Conservation (phyloP, 2,329 filamentous ascomycete species). For the Balansia obtecta region DNA sequence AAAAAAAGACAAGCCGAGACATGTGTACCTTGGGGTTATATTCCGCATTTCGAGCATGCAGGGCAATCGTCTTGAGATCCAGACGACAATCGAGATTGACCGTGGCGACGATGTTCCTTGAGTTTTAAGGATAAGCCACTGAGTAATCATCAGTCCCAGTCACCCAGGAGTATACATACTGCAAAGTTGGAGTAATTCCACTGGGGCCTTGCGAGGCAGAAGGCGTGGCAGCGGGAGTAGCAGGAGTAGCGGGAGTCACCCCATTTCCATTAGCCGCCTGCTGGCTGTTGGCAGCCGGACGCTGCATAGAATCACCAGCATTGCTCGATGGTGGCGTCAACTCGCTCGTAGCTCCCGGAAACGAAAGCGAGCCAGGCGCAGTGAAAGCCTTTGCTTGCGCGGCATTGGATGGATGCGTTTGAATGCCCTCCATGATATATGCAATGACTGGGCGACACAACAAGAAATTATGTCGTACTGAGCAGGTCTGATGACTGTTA, state of each 20-base stretch:
- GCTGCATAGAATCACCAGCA: conserved; percentile 40
- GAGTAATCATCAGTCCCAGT: conserved; percentile 17
- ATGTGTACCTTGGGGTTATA: conserved; percentile 85
- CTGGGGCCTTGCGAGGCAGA: conserved; percentile 70
- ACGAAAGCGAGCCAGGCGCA: conserved; percentile 82
- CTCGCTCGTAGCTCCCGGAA: conserved; percentile 73
- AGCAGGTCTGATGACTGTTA: conserved; percentile 21
- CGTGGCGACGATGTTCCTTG: conserved; percentile 97
- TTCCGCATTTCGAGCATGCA: conserved; percentile 96
- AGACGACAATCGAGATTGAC: conserved; percentile 96
- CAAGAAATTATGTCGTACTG: conserved; percentile 10
- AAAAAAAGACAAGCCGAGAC: not conserved
- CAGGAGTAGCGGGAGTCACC: conserved; percentile 77
- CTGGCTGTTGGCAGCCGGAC: conserved; percentile 30
- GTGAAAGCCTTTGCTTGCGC: conserved; percentile 94
- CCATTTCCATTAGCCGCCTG: conserved; percentile 57
- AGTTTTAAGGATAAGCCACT: conserved; percentile 37
- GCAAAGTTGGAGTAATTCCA: conserved; percentile 84
- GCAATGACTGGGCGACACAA: conserved; percentile 11
- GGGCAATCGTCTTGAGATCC: conserved; percentile 96
- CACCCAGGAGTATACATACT: conserved; percentile 62
- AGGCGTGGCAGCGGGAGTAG: conserved; percentile 85
- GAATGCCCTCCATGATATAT: conserved; percentile 69
- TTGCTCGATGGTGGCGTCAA: conserved; percentile 69
- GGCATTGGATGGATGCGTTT: conserved; percentile 83